Conservation (phyloP, 176 grass and related monocot species). For the Musa acuminata region DNA sequence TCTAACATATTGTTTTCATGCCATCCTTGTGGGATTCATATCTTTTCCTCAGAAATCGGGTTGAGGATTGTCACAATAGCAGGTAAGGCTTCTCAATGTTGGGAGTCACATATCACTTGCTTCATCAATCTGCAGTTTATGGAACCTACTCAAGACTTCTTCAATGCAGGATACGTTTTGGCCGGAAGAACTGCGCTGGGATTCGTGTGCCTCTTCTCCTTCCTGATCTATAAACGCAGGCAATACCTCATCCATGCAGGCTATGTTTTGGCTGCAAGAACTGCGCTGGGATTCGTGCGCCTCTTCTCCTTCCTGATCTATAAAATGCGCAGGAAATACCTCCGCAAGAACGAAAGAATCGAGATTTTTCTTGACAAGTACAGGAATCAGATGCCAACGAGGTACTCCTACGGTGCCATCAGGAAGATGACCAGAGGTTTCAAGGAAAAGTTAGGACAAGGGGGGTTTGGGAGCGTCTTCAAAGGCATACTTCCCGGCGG, state of each 20-base stretch:
- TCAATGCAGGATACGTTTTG: neutral
- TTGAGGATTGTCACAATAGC: too few relatives aligned
- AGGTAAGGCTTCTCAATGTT: too few relatives aligned
- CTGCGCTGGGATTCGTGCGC: neutral
- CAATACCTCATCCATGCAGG: neutral
- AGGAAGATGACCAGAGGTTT: neutral
- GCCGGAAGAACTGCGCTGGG: neutral
- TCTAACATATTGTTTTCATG: too few relatives aligned
- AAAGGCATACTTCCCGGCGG: constrained; percentile 1
- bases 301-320: neutral
- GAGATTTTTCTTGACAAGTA: constrained; percentile 2
- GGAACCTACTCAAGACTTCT: neutral
- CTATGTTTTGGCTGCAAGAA: neutral
- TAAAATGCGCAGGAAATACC: neutral
- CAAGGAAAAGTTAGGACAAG: constrained; percentile 17
- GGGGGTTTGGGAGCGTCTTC: constrained; percentile 9
- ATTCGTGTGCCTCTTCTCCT: neutral
- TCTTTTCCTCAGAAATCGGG: too few relatives aligned
- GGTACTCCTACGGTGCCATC: constrained; percentile 9
- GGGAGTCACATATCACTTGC: too few relatives aligned
- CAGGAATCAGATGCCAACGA: neutral
- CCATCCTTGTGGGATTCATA: too few relatives aligned
- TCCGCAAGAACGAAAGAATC: neutral
- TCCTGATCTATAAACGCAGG: constrained; percentile 1
- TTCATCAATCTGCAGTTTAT: too few relatives aligned